Base-by-base conservation (phyloP, 352 stramenopile genomes). In the Aphanomyces cochlioides region DNA sequence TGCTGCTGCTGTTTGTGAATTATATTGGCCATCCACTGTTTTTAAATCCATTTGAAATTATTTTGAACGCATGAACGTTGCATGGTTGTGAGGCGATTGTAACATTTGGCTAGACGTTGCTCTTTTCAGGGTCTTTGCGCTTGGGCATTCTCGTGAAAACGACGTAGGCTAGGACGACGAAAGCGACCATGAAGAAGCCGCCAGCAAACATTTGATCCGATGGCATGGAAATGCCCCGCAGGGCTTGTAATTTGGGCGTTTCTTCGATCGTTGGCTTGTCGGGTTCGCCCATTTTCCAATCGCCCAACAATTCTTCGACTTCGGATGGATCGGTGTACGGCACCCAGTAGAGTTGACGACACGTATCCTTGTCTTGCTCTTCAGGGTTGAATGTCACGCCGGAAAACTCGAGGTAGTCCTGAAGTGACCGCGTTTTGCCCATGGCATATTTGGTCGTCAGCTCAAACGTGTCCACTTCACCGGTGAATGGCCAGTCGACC, bases 401-500 rank as follows among this genome's bases (percentile, higher is more conserved):
- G 3, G 63, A 69, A 15, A 69, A 69, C 28, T 61, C 37, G 4
- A 69, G 41, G 63, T 63, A 69, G 10, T 60, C 7, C 4, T 36
- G 13, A 6, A 58, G 41, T 7, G 63, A 69, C 28, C 63, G 63
- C 28, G 37, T 40, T 6, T 7, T 60, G 34, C 63, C 63, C 63
- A 45, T 57, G 37, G 7, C 13, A 47, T 69, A 61, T 38, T 21
- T 61, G 13, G 43, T 19, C 57, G 47, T 7, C n/a, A 90, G 72
- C 71, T 90, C 83, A 4, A 81, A 74, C 19, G 80, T 78, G 63
- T 88, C 78, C 37, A 90, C 79, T 34, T 77, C 60, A 1, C 82
- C 82, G 61, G 87, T 85, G 66, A 90, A 76, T 19, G 81, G 81
- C 63, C 77, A 80, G 41, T 80, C 82, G 21, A 87, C 73, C 12